A percentile compares a stretch with the other conserved stretches of the same genome.
These are phyloP conservation scores for Terana coerulea DNA, from an alignment of 768 basidiomycete species.

Conservation along the genomic window DNA sequence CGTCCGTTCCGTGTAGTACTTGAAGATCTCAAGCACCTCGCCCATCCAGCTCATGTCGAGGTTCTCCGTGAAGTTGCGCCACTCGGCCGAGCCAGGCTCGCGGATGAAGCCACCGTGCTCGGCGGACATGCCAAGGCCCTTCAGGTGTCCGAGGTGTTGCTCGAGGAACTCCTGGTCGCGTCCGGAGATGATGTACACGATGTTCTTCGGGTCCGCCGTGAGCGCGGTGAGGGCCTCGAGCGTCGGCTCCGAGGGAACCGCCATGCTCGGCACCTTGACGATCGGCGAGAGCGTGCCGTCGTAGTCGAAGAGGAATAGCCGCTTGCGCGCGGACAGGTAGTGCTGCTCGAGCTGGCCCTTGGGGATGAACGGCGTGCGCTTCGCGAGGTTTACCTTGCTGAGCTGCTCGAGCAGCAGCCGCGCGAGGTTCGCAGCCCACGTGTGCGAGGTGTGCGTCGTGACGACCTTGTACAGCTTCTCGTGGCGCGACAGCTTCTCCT, in stretches of 20 bases:
- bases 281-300: slow-evolving; percentile 97
- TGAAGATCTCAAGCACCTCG: slow-evolving; percentile 94
- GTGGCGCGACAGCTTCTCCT: slow-evolving; percentile 76
- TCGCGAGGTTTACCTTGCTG: slow-evolving; percentile 71
- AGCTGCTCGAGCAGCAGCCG: slow-evolving; percentile 86
- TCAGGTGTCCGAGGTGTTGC: slow-evolving; percentile 83
- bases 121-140: slow-evolving; percentile 83
- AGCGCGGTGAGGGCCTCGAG: slow-evolving; percentile 72
- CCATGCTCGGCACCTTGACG: slow-evolving; percentile 89
- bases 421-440: slow-evolving; percentile 88
- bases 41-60: slow-evolving; percentile 98
- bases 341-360: slow-evolving; percentile 49
- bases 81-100: slow-evolving; percentile 59
- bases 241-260: slow-evolving; percentile 71
- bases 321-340: slow-evolving; percentile 72
- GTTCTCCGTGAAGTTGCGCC: slow-evolving; percentile 87
- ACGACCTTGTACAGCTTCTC: slow-evolving; percentile 76
- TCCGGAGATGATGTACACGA: slow-evolving; percentile 97
- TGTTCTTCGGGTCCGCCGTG: slow-evolving; percentile 75
- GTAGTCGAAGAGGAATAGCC: slow-evolving; percentile 94
- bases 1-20: slow-evolving; percentile 95
- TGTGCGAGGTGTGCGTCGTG: slow-evolving; percentile 89
- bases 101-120: slow-evolving; percentile 95
- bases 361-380: slow-evolving; percentile 83
- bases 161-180: slow-evolving; percentile 92